Conservation (phyloP, 169 alveolate genomes). For the Amoebophrya sp. region DNA sequence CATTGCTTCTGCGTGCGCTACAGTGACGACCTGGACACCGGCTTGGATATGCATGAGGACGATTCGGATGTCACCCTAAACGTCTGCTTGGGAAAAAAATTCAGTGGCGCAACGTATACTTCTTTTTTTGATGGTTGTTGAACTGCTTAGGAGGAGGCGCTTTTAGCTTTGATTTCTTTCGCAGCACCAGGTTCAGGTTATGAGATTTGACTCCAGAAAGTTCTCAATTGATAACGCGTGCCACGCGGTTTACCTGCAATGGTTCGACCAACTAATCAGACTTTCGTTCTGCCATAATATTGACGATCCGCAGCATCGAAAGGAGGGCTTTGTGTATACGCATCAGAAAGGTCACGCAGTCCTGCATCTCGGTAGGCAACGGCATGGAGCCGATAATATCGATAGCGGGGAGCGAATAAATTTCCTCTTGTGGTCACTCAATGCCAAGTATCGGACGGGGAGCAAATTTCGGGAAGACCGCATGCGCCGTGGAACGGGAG, state of each 20-base stretch:
- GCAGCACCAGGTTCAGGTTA: too few species aligned
- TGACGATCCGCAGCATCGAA: background rate
- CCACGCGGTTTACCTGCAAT: too few species aligned
- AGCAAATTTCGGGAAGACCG: background rate
- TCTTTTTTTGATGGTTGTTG: too few species aligned
- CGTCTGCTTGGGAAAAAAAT: background rate
- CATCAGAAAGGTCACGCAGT: background rate
- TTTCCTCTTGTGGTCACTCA: background rate
- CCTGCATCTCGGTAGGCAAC: background rate
- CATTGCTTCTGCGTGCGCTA: conserved; percentile 48
- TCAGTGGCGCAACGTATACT: background rate
- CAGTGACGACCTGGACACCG: conserved; percentile 39
- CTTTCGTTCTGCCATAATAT: background rate
- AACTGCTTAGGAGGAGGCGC: too few species aligned
- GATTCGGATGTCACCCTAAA: conserved; percentile 22
- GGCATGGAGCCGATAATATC: conserved; percentile 28
- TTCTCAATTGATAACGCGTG: too few species aligned
- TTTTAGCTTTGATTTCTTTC: too few species aligned
- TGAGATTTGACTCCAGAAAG: too few species aligned
- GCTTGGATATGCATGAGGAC: conserved; percentile 26
- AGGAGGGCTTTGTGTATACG: background rate
- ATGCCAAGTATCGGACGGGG: background rate
- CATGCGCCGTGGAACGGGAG: conserved; percentile 32
- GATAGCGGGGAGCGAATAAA: conserved; percentile 2
- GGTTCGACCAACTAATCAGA: too few species aligned